Evolutionary conservation across 306 rosid genomes (phyloP), one percentile per base, ranked within the genome.

Genomic region (Datisca glomerata): DNA sequence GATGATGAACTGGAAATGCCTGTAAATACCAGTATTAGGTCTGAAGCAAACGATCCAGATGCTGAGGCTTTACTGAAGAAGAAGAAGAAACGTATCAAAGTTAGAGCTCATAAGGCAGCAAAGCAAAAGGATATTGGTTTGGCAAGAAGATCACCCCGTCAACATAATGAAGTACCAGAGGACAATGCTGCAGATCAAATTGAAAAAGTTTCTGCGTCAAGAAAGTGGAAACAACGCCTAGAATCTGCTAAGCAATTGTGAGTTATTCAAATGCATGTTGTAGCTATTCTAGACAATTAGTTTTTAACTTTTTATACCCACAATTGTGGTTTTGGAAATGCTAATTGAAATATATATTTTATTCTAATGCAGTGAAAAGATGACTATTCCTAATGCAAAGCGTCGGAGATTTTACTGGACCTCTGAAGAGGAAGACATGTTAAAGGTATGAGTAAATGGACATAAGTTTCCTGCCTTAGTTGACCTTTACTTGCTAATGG

Each of bases 401-500:
- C 57, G 76, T 7, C 57, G 13, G 68, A 65, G 61, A 61, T 4
- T 40, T n/a, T 6, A 6, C 3, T 74, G 81, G 81, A 61, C 67
- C 12, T 28, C 21, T 18, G 73, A 74, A 37, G 81, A 74, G 64
- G 63, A 69, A 55, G 40, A 69, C 11, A 61, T 36, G 68, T 43
- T 74, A 49, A 65, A 41, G 81, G 81, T 74, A 64, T 17, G 3
- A 45, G 47, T 53, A 51, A 39, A 37, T 44, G 17, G 24, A 18
- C 24, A 21, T 11, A 28, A 13, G 3, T 11, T 14, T n/a, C n/a
- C n/a, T n/a, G n/a, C n/a, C n/a, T n/a, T n/a, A n/a, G n/a, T n/a
- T n/a, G n/a, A n/a, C n/a, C n/a, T n/a, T n/a, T n/a, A n/a, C n/a
- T n/a, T n/a, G n/a, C n/a, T n/a, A n/a, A n/a, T n/a, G n/a, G n/a